phyloP scores from a whole-genome alignment of 2,329 filamentous ascomycete species.

The Pestalotiopsis sp. region DNA sequence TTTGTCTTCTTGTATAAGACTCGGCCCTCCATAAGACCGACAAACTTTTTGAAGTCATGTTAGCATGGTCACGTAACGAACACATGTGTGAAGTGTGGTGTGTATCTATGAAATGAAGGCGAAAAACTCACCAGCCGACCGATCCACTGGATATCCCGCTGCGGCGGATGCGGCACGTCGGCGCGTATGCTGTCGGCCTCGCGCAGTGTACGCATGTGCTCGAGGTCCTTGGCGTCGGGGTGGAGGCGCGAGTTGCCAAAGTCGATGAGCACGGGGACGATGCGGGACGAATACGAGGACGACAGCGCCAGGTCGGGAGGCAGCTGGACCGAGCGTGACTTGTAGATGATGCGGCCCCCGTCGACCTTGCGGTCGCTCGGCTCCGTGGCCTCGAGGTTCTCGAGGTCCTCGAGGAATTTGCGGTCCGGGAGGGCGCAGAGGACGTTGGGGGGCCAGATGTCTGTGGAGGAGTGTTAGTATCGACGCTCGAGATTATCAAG shows the following conservation, averaged over 20 bases:
- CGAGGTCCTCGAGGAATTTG: background rate
- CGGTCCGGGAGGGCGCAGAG: constrained; percentile 6
- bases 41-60: background rate
- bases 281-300: background rate
- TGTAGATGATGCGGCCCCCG: constrained; percentile 5
- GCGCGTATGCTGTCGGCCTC: background rate
- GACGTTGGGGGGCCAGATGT: constrained; percentile 7
- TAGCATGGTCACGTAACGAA: background rate
- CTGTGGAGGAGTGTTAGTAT: background rate
- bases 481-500: background rate
- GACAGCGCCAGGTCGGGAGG: background rate
- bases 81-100: background rate
- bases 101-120: background rate
- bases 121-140: background rate
- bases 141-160: background rate
- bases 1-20: background rate
- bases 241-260: constrained; percentile 9
- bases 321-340: background rate
- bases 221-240: background rate
- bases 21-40: background rate
- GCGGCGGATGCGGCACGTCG: background rate
- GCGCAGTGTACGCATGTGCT: background rate
- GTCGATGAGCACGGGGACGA: constrained; percentile 6
- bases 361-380: background rate
- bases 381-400: constrained; percentile 1